These are phyloP conservation scores for Psidium guajava DNA, from an alignment of 345 rosid species.

Conservation along the genomic window DNA sequence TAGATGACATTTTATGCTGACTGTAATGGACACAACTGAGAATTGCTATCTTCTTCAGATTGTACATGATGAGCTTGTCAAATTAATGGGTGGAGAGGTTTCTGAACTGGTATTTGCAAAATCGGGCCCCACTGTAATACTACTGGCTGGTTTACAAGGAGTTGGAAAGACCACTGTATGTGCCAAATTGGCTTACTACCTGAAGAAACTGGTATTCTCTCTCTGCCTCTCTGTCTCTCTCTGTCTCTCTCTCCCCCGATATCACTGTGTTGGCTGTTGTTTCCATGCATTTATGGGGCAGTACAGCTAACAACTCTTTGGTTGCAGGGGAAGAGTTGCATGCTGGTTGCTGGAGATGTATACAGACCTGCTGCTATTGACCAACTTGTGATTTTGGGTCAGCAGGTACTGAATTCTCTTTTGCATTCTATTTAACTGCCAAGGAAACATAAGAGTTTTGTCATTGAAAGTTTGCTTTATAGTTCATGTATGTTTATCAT, in stretches of 20 bases:
- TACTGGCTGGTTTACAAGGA: constrained; percentile 96
- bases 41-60: constrained; percentile 27
- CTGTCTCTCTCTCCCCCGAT: not conserved
- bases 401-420: constrained; percentile 50
- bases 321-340: constrained; percentile 75
- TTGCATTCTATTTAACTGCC: not conserved
- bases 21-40: not conserved
- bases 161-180: constrained; percentile 98
- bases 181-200: constrained; percentile 84
- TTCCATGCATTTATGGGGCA: not conserved
- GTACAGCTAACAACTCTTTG: not conserved
- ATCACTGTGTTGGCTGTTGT: not conserved
- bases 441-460: not conserved
- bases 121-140: constrained; percentile 71
- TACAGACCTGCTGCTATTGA: constrained; percentile 99
- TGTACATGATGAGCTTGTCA: constrained; percentile 85
- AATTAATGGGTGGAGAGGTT: constrained; percentile 97
- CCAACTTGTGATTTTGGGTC: constrained; percentile 89
- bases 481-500: not conserved
- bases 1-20: not conserved
- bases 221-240: not conserved
- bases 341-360: constrained; percentile 98
- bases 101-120: constrained; percentile 80
- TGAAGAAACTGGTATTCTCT: constrained; percentile 67
- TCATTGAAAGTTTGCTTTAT: not conserved